Evolutionary conservation across 352 stramenopile species (phyloP), one percentile per base, ranked within the genome.

Genomic region (Globisporangium irregulare): DNA sequence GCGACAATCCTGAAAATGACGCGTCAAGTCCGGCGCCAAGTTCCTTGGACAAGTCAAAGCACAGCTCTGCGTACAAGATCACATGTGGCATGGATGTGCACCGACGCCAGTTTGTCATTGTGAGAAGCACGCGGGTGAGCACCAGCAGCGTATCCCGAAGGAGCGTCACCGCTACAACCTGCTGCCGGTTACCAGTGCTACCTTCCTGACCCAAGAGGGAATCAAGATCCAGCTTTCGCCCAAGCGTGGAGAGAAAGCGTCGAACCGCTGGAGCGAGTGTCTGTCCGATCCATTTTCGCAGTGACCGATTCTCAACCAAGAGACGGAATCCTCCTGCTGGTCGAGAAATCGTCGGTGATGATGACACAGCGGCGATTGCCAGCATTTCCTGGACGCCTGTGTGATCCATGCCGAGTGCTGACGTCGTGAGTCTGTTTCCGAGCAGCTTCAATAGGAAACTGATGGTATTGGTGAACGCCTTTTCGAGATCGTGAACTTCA

Each of bases 81-180:
- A 66, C 68, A 43, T 83, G 70, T 0, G 71, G 63, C 71, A 86
- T 78, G 1, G 71, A 71, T 15, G 73, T 91, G 70, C 82, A 91
- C 1, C 72, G 73, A 4, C 76, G 70, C 65, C 78, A 79, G 61
- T 64, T 75, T 15, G 77, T 74, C 3, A 69, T 78, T 2, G 74
- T 75, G 22, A 86, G 81, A 10, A 87, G 66, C 18, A 91, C 61
- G 9, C 81, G 79, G 14, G 76, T 63, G 3, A 89, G 58, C 60
- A 83, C 72, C 20, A 88, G 18, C 8, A 89, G 46, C 2, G 77
- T 64, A 38, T 91, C 82, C 7, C 61, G 67, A 8, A 80, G 66
- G 9, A 86, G 68, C 58, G 66, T 65, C 55, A 66, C 54, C 22
- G 48, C 48, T 9, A 72, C 34, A 18, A 48, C 48, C 12, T 67